A percentile compares a stretch with the other conserved stretches of the same genome.
These are phyloP conservation scores for Marasmius tenuissimus DNA, from an alignment of 1,284 basidiomycete genomes.

Conservation along the genomic window DNA sequence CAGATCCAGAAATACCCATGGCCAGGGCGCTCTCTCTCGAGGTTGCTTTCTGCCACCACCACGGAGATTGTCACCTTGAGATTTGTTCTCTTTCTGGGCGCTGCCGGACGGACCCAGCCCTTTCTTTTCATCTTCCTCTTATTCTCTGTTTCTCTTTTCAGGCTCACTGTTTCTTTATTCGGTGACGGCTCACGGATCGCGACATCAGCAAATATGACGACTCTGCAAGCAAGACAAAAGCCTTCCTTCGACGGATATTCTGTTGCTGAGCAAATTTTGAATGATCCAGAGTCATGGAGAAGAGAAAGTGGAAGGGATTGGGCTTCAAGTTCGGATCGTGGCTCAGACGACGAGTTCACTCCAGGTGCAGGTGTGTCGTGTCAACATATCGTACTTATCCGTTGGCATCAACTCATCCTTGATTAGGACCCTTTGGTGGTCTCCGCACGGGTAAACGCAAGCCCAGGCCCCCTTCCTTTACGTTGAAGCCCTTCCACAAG, in stretches of 20 bases:
- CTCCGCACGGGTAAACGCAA: background rate
- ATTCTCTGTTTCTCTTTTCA: background rate
- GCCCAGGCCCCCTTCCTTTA: background rate
- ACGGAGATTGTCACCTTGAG: background rate
- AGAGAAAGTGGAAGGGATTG: background rate
- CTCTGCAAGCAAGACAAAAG: background rate
- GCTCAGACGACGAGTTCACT: background rate
- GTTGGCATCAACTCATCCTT: no score
- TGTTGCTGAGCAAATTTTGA: conserved; percentile 12
- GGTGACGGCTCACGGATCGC: background rate
- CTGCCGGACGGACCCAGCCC: conserved; percentile 3
- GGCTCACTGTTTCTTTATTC: background rate
- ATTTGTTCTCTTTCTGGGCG: conserved; percentile 1
- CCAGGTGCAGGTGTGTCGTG: background rate
- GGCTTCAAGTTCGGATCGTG: background rate
- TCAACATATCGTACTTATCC: background rate
- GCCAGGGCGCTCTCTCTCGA: background rate
- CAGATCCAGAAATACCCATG: background rate
- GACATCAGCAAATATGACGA: background rate
- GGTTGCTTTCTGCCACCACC: background rate
- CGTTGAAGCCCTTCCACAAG: background rate
- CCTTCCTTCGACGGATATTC: background rate
- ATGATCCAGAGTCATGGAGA: conserved; percentile 13
- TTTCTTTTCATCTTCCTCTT: background rate
- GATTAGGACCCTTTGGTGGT: background rate